These are phyloP conservation scores for Plasmodium yoelii DNA, from an alignment of 169 alveolate genomes.

Conservation along the genomic window DNA sequence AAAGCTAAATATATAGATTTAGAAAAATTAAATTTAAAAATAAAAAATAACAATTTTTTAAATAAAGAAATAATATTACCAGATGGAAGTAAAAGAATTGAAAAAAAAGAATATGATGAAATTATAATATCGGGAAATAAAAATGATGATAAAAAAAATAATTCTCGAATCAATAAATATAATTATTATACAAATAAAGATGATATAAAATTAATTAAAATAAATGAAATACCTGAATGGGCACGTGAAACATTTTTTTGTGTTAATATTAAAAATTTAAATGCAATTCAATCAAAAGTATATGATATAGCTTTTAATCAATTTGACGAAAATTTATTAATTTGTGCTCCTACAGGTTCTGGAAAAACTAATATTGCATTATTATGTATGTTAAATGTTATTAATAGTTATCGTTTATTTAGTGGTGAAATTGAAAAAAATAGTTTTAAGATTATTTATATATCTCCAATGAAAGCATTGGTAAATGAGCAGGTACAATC, in stretches of 20 bases:
- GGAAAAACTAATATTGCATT: slow-evolving; percentile 99
- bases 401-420: slow-evolving; percentile 79
- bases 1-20: slow-evolving; percentile 49
- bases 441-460: slow-evolving; percentile 96
- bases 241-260: slow-evolving; percentile 92
- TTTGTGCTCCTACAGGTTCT: slow-evolving; percentile 99
- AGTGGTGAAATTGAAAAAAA: slow-evolving; percentile 77
- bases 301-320: slow-evolving; percentile 94
- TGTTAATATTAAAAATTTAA: slow-evolving; percentile 87
- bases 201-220: slow-evolving; percentile 81
- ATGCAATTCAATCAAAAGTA: slow-evolving; percentile 96
- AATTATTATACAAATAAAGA: slow-evolving; percentile 63
- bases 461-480: slow-evolving; percentile 99
- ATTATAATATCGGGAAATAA: slow-evolving; percentile 85
- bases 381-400: slow-evolving; percentile 95
- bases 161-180: neutral
- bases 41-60: slow-evolving; percentile 62
- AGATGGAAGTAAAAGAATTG: slow-evolving; percentile 91
- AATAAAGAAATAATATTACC: slow-evolving; percentile 94
- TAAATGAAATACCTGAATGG: slow-evolving; percentile 95
- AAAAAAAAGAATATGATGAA: slow-evolving; percentile 90
- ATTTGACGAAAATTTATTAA: slow-evolving; percentile 95
- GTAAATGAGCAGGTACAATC: slow-evolving; percentile 96
- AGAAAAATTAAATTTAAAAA: slow-evolving; percentile 28
- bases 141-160: slow-evolving; percentile 61